Percentiles rank a stretch among this genome's conserved stretches.
These are phyloP conservation scores for Maudiozyma pseudohumilis DNA, from an alignment of 805 yeast genomes.

Conservation along the genomic window DNA sequence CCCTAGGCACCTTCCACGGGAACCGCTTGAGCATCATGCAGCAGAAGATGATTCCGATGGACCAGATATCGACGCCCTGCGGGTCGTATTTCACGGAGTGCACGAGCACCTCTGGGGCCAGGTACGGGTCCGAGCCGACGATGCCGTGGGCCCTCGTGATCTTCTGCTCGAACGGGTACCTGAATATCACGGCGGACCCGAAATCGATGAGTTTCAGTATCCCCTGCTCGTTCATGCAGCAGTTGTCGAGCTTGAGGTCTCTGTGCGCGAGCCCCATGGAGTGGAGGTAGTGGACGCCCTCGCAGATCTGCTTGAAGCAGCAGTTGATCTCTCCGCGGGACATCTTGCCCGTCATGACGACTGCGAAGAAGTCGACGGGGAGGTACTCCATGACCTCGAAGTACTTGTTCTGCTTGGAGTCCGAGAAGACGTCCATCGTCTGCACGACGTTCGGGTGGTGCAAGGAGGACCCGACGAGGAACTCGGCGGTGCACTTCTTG, in stretches of 20 bases:
- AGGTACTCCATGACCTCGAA: conserved; percentile 81
- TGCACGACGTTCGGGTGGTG: conserved; percentile 74
- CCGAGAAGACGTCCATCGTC: conserved; percentile 53
- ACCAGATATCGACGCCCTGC: conserved; percentile 72
- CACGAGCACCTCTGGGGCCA: conserved; percentile 69
- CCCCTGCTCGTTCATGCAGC: conserved; percentile 66
- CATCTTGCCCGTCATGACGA: conserved; percentile 79
- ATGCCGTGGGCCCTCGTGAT: conserved; percentile 60
- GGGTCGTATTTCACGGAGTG: conserved; percentile 52
- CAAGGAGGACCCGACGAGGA: conserved; percentile 70
- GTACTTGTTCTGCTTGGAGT: conserved; percentile 53
- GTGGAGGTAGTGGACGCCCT: conserved; percentile 66
- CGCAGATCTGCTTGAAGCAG: conserved; percentile 61
- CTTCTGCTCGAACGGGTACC: conserved; percentile 56
- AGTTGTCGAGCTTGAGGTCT: conserved; percentile 73
- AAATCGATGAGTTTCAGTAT: conserved; percentile 72
- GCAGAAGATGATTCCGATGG: conserved; percentile 72
- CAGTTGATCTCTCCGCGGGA: conserved; percentile 72
- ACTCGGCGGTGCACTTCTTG: conserved; percentile 78
- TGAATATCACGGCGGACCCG: conserved; percentile 74
- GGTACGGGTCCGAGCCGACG: conserved; percentile 78
- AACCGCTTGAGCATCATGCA: conserved; percentile 77
- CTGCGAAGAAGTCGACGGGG: conserved; percentile 74
- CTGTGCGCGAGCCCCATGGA: conserved; percentile 73
- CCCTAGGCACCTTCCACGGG: conserved; percentile 78